Conservation (phyloP, 1,139 yeast genomes). For the Blastobotrys illinoisensis region DNA sequence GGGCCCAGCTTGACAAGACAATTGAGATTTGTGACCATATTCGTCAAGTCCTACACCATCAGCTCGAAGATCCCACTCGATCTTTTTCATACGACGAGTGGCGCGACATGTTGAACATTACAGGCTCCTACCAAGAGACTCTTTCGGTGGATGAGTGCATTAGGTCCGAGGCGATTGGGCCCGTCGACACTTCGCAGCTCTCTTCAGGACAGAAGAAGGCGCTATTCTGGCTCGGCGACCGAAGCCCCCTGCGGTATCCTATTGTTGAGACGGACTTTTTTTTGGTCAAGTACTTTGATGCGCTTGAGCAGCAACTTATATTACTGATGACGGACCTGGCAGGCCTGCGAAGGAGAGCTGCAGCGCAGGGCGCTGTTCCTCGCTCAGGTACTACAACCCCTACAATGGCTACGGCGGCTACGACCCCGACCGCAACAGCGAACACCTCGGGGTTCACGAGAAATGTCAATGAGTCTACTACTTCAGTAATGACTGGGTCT, state of each 20-base stretch:
- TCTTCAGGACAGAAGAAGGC: neutral
- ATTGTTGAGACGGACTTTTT: constrained; percentile 62
- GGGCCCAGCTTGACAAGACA: neutral
- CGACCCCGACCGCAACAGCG: neutral
- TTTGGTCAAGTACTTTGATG: constrained; percentile 40
- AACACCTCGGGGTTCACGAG: neutral
- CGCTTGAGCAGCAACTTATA: constrained; percentile 30
- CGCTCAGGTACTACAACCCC: neutral
- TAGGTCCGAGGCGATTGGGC: neutral
- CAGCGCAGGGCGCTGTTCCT: neutral
- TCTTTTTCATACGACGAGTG: constrained; percentile 11
- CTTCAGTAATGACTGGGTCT: neutral
- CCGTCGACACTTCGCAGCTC: neutral
- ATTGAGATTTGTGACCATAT: constrained; percentile 2
- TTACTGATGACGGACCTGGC: neutral
- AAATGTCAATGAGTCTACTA: neutral
- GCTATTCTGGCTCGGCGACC: constrained; percentile 9
- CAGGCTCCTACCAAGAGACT: neutral
- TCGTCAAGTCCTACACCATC: neutral
- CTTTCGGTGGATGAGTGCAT: neutral
- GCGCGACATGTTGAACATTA: constrained; percentile 1
- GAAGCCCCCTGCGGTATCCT: constrained; percentile 42
- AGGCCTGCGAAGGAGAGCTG: neutral
- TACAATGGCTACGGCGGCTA: neutral
- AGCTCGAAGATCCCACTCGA: constrained; percentile 3